Percentiles rank a stretch among this genome's conserved stretches.
Evolutionary conservation across 2,329 filamentous ascomycete genomes (phyloP).

Genomic region (Harringtonia lauricola): DNA sequence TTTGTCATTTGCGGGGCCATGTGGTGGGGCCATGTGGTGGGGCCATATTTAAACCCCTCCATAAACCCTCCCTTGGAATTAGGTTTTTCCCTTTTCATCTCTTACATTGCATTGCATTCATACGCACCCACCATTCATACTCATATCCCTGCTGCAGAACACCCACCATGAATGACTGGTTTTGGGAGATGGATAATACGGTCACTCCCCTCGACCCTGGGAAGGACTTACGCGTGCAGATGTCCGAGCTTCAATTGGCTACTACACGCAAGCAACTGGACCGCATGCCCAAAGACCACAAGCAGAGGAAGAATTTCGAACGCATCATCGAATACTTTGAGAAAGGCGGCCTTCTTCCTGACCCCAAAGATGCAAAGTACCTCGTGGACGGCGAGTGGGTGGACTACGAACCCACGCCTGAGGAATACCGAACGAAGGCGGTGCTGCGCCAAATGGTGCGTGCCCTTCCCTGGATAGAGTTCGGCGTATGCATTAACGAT

Average conservation of each 20-base stretch:
- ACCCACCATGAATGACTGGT: too few species aligned
- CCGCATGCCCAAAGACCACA: background rate
- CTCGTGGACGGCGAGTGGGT: slow-evolving; percentile 1
- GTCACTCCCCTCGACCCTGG: background rate
- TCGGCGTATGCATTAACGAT: background rate
- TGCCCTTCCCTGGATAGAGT: background rate
- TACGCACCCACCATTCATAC: too few species aligned
- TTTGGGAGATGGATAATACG: too few species aligned
- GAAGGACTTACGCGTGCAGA: background rate
- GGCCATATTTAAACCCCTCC: too few species aligned
- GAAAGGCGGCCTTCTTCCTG: background rate
- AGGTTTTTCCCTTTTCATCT: too few species aligned
- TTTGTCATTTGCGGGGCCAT: too few species aligned
- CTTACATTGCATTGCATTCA: too few species aligned
- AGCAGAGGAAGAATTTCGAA: background rate
- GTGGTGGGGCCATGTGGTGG: too few species aligned
- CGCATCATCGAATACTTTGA: background rate
- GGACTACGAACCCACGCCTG: background rate
- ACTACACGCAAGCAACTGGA: background rate
- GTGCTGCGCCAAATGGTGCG: background rate
- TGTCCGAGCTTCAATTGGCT: background rate
- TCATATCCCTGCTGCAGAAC: too few species aligned
- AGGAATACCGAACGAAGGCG: background rate
- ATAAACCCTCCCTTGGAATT: too few species aligned
- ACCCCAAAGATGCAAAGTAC: background rate